phyloP scores from a whole-genome alignment of 2,329 filamentous ascomycete genomes.

The Acarospora socialis region DNA sequence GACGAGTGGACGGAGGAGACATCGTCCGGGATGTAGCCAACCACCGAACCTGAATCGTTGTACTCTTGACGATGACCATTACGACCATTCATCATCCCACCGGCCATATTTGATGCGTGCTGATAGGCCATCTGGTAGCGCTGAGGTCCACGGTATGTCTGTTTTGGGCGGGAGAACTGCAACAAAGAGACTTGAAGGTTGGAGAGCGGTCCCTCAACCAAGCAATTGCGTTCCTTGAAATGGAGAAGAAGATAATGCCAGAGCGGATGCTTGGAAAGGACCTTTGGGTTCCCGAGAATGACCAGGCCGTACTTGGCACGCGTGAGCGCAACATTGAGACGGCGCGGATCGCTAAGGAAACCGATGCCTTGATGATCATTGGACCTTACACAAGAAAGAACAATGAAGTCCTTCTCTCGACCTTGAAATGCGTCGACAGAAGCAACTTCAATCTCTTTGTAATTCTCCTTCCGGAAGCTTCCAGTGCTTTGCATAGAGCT shows the following conservation, averaged over 20 bases:
- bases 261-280: constrained; percentile 90
- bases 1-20: constrained; percentile 93
- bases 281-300: constrained; percentile 94
- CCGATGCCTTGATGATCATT: constrained; percentile 99
- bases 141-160: constrained; percentile 78
- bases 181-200: constrained; percentile 93
- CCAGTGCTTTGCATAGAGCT: constrained; percentile 98
- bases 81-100: constrained; percentile 38
- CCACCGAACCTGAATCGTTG: constrained; percentile 69
- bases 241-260: constrained; percentile 93
- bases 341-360: constrained; percentile 93
- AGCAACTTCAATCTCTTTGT: constrained; percentile 97
- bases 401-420: constrained; percentile 97
- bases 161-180: constrained; percentile 89
- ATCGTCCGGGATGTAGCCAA: constrained; percentile 94
- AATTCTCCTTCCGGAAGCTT: constrained; percentile 94
- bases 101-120: constrained; percentile 46
- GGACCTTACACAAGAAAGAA: constrained; percentile 91
- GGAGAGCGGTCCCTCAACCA: constrained; percentile 87
- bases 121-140: constrained; percentile 71
- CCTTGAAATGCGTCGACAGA: constrained; percentile 98
- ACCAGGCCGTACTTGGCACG: constrained; percentile 94
- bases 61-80: constrained; percentile 36
- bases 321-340: constrained; percentile 91
- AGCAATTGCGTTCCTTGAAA: constrained; percentile 92